A percentile compares a stretch with the other conserved stretches of the same genome.
Evolutionary conservation across 805 yeast genomes (phyloP).

Genomic region (Starmera caribaea): DNA sequence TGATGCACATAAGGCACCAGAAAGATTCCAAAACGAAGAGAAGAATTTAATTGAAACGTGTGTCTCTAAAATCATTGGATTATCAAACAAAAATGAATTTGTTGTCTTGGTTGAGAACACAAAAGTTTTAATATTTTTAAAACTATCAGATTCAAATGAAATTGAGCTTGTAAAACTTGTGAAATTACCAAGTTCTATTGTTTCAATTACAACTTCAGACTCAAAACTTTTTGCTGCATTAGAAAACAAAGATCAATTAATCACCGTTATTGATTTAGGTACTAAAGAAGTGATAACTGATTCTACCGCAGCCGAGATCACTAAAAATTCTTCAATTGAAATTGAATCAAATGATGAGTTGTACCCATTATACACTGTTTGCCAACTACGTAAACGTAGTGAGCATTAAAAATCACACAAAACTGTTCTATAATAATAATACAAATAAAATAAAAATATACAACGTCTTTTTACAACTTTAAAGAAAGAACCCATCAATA

Average conservation of each 20-base stretch:
- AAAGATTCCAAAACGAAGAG: constrained; percentile 46
- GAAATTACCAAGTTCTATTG: constrained; percentile 21
- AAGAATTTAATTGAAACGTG: constrained; percentile 39
- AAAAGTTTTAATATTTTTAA: constrained; percentile 26
- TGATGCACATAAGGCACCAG: constrained; percentile 55
- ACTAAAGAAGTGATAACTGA: constrained; percentile 25
- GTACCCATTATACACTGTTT: constrained; percentile 42
- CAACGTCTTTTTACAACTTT: no score
- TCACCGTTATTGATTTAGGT: constrained; percentile 7
- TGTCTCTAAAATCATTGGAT: constrained; percentile 35
- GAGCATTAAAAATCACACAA: constrained; percentile 34
- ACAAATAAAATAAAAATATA: no score
- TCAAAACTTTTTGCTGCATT: constrained; percentile 26
- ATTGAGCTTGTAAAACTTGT: constrained; percentile 17
- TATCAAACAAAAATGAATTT: constrained; percentile 21
- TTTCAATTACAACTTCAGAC: constrained; percentile 22
- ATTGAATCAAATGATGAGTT: constrained; percentile 14
- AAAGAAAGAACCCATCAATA: no score
- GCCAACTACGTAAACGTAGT: constrained; percentile 52
- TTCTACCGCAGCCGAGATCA: constrained; percentile 20
- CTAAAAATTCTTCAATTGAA: constrained; percentile 11
- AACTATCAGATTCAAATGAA: constrained; percentile 14
- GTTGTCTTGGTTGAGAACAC: constrained; percentile 46
- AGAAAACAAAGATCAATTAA: constrained; percentile 20
- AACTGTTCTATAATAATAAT: no score